Evolutionary conservation across 75 land plant species (phyloP).

Genomic region (Pseudotsuga menziesii): DNA sequence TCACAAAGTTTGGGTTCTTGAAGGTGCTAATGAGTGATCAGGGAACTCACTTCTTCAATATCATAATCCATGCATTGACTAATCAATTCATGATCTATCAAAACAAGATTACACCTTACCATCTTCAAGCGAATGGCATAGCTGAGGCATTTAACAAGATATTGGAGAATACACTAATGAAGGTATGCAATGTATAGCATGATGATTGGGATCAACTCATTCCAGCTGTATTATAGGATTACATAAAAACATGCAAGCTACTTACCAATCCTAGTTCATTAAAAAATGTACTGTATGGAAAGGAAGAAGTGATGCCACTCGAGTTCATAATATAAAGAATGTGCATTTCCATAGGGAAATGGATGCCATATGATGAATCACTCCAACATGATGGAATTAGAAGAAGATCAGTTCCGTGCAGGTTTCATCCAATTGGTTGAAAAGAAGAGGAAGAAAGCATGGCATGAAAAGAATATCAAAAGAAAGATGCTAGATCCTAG

Average conservation of each 20-base stretch:
- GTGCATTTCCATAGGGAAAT: too few species aligned
- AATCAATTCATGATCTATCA: conserved; percentile 7
- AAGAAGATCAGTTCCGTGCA: too few species aligned
- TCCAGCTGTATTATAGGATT: not conserved
- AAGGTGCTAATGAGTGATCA: not conserved
- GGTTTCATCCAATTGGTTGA: too few species aligned
- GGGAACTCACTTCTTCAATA: not conserved
- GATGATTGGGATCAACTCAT: conserved; percentile 5
- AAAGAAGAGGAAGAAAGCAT: too few species aligned
- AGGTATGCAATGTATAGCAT: not conserved
- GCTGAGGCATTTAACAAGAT: conserved; percentile 4
- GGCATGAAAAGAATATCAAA: too few species aligned
- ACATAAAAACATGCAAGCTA: conserved; percentile 4
- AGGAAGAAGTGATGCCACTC: not conserved
- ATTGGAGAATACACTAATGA: not conserved
- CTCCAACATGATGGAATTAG: too few species aligned
- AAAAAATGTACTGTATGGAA: not conserved
- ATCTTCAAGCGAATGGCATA: conserved; percentile 8
- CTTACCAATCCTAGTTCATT: conserved; percentile 1
- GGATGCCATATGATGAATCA: too few species aligned
- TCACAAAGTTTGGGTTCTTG: conserved; percentile 1
- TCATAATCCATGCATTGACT: not conserved
- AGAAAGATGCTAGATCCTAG: too few species aligned
- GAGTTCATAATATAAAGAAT: too few species aligned
- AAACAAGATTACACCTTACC: not conserved